Evolutionary conservation across 2,329 filamentous ascomycete genomes (phyloP).

Genomic region (Colletotrichum plurivorum): DNA sequence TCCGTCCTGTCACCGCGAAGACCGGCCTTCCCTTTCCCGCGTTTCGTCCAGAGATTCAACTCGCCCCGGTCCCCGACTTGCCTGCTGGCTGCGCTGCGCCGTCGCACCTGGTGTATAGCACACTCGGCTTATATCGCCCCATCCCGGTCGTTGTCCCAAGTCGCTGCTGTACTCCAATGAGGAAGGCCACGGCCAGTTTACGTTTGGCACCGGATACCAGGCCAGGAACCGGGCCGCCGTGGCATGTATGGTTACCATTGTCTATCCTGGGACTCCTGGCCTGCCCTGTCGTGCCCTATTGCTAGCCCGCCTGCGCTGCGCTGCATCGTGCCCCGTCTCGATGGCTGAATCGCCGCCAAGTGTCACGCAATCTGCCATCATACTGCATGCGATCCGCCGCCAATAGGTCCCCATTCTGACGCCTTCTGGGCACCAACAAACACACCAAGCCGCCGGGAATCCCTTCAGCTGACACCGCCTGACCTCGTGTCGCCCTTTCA

Average conservation of each 20-base stretch:
- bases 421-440: slow-evolving; percentile 12
- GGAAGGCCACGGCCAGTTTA: neutral
- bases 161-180: neutral
- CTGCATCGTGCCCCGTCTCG: neutral
- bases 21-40: slow-evolving; percentile 34
- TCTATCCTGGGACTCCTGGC: no score
- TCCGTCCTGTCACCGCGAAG: neutral
- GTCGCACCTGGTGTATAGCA: slow-evolving; percentile 12
- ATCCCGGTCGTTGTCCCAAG: slow-evolving; percentile 14
- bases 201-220: neutral
- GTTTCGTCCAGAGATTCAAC: slow-evolving; percentile 36
- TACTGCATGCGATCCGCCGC: slow-evolving; percentile 34
- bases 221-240: slow-evolving; percentile 28
- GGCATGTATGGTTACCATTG: neutral
- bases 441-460: slow-evolving; percentile 14
- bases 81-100: neutral
- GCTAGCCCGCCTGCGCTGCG: no score
- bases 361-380: slow-evolving; percentile 34
- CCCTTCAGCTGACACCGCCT: slow-evolving; percentile 14
- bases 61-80: neutral
- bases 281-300: no score
- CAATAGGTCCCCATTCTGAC: neutral
- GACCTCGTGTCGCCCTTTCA: slow-evolving; percentile 21
- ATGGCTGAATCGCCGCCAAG: slow-evolving; percentile 28
- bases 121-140: slow-evolving; percentile 15